These are phyloP conservation scores for Colletotrichum sidae DNA, from an alignment of 2,329 filamentous ascomycete genomes.

Conservation along the genomic window DNA sequence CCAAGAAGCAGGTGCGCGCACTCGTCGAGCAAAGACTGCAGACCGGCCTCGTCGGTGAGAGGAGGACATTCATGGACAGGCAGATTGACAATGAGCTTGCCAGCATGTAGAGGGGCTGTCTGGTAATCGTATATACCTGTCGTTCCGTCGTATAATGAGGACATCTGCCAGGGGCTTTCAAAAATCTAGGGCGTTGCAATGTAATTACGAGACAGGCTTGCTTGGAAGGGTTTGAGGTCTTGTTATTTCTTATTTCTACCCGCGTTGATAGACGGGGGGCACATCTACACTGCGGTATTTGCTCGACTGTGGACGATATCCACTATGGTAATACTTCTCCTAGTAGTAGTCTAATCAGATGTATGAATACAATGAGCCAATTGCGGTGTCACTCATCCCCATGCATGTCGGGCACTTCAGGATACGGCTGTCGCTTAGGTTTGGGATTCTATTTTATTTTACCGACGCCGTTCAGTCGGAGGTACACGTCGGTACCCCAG, in stretches of 20 bases:
- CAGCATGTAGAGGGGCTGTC: constrained; percentile 75
- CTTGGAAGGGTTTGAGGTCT: constrained; percentile 17
- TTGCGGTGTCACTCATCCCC: not conserved
- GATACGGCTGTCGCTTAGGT: not conserved
- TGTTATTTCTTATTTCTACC: constrained; percentile 15
- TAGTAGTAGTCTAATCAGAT: constrained; percentile 4
- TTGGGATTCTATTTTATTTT: constrained; percentile 55
- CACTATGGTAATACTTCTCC: constrained; percentile 33
- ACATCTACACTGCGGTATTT: constrained; percentile 13
- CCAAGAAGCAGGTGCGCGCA: constrained; percentile 95
- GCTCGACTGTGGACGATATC: constrained; percentile 19
- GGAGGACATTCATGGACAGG: constrained; percentile 88
- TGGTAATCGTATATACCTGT: constrained; percentile 29
- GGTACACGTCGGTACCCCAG: constrained; percentile 83
- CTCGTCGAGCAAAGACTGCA: constrained; percentile 94
- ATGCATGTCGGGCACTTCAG: not conserved
- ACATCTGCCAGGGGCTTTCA: constrained; percentile 20
- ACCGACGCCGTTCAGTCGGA: constrained; percentile 72
- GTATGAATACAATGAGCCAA: too few relatives aligned
- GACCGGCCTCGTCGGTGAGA: constrained; percentile 87
- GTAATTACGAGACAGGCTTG: constrained; percentile 18
- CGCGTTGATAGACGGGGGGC: constrained; percentile 7
- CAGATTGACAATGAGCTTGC: constrained; percentile 95
- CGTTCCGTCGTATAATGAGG: constrained; percentile 27
- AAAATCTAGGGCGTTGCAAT: constrained; percentile 33